Percentiles rank a stretch among this genome's conserved stretches.
These are phyloP conservation scores for Cucumis melo DNA, from an alignment of 306 rosid species.

Conservation along the genomic window DNA sequence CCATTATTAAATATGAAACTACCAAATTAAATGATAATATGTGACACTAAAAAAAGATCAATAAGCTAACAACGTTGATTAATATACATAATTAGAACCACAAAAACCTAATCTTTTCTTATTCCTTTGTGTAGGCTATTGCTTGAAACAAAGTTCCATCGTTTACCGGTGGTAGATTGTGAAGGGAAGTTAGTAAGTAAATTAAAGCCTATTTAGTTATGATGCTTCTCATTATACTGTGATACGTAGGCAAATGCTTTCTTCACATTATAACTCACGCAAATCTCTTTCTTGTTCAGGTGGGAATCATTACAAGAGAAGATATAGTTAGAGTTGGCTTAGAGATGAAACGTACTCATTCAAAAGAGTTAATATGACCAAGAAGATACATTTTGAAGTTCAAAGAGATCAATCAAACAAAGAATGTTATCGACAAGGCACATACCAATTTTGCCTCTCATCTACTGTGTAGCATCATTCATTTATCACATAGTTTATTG, in stretches of 20 bases:
- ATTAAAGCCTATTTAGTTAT: neutral
- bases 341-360: neutral
- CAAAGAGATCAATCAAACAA: neutral
- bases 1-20: too few species aligned
- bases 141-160: constrained; percentile 79
- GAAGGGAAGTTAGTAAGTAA: constrained; percentile 65
- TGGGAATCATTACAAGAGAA: neutral
- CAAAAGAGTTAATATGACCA: neutral
- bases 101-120: neutral
- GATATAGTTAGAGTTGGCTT: neutral
- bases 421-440: too few species aligned
- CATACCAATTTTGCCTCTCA: neutral
- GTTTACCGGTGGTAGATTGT: constrained; percentile 82
- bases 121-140: constrained; percentile 25
- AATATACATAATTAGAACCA: too few species aligned
- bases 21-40: too few species aligned
- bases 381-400: neutral
- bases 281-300: neutral
- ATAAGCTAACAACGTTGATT: too few species aligned
- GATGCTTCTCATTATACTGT: too few species aligned
- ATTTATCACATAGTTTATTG: too few species aligned
- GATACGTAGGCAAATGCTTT: too few species aligned
- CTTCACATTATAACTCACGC: too few species aligned
- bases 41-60: too few species aligned
- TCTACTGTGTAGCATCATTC: neutral